Conservation (phyloP, 2,329 filamentous ascomycete genomes). For the Colletotrichum abscissum region DNA sequence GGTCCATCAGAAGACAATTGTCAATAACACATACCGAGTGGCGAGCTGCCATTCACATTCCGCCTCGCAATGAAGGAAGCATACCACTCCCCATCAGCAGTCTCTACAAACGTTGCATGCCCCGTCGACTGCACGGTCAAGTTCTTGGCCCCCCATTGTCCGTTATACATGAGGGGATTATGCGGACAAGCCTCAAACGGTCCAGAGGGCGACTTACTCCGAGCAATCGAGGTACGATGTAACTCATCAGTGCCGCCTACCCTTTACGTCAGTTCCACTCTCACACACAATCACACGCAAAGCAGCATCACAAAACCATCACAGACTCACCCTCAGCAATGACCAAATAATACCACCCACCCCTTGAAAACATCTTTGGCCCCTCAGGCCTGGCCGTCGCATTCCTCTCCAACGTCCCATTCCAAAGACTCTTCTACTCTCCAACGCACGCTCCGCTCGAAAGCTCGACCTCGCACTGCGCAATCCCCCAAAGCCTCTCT, state of each 20-base stretch:
- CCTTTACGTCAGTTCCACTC: neutral
- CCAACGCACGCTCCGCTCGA: conserved; percentile 34
- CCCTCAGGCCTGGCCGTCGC: conserved; percentile 36
- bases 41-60: conserved; percentile 32
- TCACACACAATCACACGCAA: neutral
- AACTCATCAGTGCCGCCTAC: conserved; percentile 52
- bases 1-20: too few species aligned
- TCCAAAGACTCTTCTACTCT: conserved; percentile 37
- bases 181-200: conserved; percentile 50
- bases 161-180: conserved; percentile 47
- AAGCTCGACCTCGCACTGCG: conserved; percentile 37
- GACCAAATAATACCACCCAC: conserved; percentile 16
- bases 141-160: conserved; percentile 23
- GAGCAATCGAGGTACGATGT: conserved; percentile 51
- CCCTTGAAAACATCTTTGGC: conserved; percentile 20
- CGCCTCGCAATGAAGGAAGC: conserved; percentile 37
- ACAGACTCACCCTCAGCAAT: conserved; percentile 15
- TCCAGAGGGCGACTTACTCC: conserved; percentile 46
- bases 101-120: conserved; percentile 37
- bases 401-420: conserved; percentile 36
- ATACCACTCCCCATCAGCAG: conserved; percentile 37
- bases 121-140: conserved; percentile 37
- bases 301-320: too few species aligned
- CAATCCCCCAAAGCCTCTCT: conserved; percentile 38
- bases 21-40: conserved; percentile 15